Conservation (phyloP, 768 basidiomycete species). For the Calocybe indica region DNA sequence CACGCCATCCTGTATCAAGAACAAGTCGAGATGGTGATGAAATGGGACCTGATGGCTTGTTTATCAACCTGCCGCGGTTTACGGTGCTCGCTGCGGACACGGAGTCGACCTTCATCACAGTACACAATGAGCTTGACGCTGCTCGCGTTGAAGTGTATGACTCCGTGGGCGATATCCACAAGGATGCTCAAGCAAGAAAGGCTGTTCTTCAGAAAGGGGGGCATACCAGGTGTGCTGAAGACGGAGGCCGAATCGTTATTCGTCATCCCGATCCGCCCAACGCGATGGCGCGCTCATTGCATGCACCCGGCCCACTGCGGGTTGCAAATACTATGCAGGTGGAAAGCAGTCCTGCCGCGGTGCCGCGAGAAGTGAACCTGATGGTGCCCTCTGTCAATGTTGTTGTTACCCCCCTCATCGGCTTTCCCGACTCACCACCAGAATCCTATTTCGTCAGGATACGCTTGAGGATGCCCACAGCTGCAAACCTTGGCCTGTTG, state of each 20-base stretch:
- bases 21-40: conserved; percentile 21
- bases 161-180: conserved; percentile 45
- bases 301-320: conserved; percentile 21
- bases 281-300: conserved; percentile 17
- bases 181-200: conserved; percentile 56
- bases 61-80: conserved; percentile 63
- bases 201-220: conserved; percentile 58
- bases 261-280: conserved; percentile 25
- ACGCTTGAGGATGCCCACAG: conserved; percentile 47
- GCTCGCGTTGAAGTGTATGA: conserved; percentile 55
- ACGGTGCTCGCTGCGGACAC: conserved; percentile 62
- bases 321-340: conserved; percentile 21
- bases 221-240: conserved; percentile 54
- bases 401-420: conserved; percentile 46
- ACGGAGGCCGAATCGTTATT: conserved; percentile 53
- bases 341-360: conserved; percentile 14
- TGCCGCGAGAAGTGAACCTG: conserved; percentile 46
- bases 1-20: conserved; percentile 28
- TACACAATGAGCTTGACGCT: conserved; percentile 53
- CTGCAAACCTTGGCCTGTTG: conserved; percentile 63
- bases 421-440: conserved; percentile 22
- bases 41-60: conserved; percentile 28
- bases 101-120: conserved; percentile 50
- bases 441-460: conserved; percentile 57
- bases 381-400: conserved; percentile 57